Evolutionary conservation across 2,329 filamentous ascomycete species (phyloP).

Genomic region (Penicillium sp.): DNA sequence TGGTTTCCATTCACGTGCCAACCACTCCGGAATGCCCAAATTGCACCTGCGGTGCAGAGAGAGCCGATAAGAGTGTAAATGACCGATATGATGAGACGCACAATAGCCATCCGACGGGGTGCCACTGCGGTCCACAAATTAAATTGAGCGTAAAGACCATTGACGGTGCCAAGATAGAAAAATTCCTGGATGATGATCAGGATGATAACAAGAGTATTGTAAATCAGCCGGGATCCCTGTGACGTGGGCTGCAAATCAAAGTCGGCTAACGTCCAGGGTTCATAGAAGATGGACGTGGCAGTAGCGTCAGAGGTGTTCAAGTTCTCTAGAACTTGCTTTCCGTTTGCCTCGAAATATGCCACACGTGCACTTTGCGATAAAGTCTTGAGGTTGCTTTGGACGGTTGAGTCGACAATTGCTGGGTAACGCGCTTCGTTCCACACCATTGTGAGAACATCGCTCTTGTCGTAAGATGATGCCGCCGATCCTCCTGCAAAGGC

Average conservation of each 20-base stretch:
- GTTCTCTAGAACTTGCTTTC: slow-evolving; percentile 28
- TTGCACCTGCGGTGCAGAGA: slow-evolving; percentile 42
- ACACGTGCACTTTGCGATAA: slow-evolving; percentile 37
- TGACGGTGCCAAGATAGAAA: slow-evolving; percentile 50
- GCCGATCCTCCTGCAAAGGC: slow-evolving; percentile 38
- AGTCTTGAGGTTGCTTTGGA: slow-evolving; percentile 33
- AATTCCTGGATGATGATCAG: slow-evolving; percentile 52
- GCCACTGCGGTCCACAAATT: slow-evolving; percentile 38
- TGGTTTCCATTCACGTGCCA: slow-evolving; percentile 45
- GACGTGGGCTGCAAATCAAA: slow-evolving; percentile 45
- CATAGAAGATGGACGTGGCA: slow-evolving; percentile 37
- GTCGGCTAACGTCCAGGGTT: slow-evolving; percentile 40
- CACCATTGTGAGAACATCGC: slow-evolving; percentile 41
- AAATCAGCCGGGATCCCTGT: slow-evolving; percentile 46
- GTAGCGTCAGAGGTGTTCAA: slow-evolving; percentile 27
- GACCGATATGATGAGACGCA: slow-evolving; percentile 38
- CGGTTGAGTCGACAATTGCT: slow-evolving; percentile 36
- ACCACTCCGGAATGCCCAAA: slow-evolving; percentile 47
- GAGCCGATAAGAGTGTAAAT: slow-evolving; percentile 45
- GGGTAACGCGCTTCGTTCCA: slow-evolving; percentile 52
- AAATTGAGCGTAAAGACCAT: slow-evolving; percentile 44
- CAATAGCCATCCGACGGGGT: slow-evolving; percentile 31
- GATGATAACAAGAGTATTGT: slow-evolving; percentile 49
- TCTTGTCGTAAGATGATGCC: slow-evolving; percentile 37
- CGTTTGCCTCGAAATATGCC: slow-evolving; percentile 37